Base-by-base conservation (phyloP, 2,329 filamentous ascomycete species). In the Curvularia sp. region DNA sequence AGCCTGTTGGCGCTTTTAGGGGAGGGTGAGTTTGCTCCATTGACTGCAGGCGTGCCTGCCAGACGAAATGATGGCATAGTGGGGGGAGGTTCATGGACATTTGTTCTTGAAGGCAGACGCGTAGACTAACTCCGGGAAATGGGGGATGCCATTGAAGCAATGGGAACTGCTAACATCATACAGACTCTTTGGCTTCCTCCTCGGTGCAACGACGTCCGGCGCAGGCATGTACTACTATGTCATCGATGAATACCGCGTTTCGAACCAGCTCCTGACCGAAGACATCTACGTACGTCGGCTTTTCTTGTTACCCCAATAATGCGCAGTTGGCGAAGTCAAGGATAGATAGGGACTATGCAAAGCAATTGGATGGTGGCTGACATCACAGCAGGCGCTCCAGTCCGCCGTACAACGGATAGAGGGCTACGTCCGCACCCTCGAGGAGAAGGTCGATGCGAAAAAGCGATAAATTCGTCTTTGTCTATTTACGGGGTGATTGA, bases 221-320 rank as follows among this genome's bases (percentile, higher is more conserved):
- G 86, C 85, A 51, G 89, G 87, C 57, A 90, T 96, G 70, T 98
- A 97, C 82, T 93, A 92, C 78, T 98, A 98, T 78, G 86, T 97
- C 66, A 81, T 98, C 70, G 88, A 94, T 76, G 93, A 98, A 79
- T 98, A 97, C 83, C 92, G 93, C 81, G 84, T 93, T 42, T 91
- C 92, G 68, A 98, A 97, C 81, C 91, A 96, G 80, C 85, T 97
- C 74, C 82, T 98, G 79, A 94, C 89, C 60, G 93, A 97, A 80
- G 94, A 98, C 80, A 97, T 98, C 77, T 94, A 94, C 80, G 94
- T 97, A 86, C 79, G 92, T 89, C 19, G 18, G 12, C n/a, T 18
- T 27, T 34, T 32, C 46, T 18, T 30, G 12, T 6, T 15, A 18
- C 6, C 8, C 18, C 18, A 38, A 2, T n/a, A 19, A n/a, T 32